Evolutionary conservation across 495 filamentous ascomycete species (phyloP).

Genomic region (Penicillium ucsense): DNA sequence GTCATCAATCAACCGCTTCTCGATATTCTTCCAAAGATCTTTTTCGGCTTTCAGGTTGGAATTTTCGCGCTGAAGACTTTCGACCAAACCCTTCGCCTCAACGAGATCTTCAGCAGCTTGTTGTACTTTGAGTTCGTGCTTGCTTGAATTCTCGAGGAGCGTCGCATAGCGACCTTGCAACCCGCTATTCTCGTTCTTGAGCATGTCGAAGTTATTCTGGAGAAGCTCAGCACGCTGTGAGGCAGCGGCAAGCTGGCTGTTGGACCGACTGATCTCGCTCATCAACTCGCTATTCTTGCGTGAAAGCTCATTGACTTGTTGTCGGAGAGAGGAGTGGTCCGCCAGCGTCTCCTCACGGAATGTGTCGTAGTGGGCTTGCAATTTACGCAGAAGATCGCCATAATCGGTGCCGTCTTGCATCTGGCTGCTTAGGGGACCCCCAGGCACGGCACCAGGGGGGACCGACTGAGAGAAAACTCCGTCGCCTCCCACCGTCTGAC

Average conservation of each 20-base stretch:
- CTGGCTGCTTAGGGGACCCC: conserved; percentile 30
- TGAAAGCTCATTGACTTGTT: conserved; percentile 76
- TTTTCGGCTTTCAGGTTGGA: conserved; percentile 92
- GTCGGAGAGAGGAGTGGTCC: conserved; percentile 69
- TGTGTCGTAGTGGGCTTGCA: conserved; percentile 82
- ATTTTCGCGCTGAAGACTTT: conserved; percentile 82
- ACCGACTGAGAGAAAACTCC: conserved; percentile 58
- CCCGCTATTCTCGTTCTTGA: conserved; percentile 75
- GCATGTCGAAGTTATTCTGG: conserved; percentile 73
- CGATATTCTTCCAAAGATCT: conserved; percentile 81
- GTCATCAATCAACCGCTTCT: conserved; percentile 76
- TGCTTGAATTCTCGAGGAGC: conserved; percentile 71
- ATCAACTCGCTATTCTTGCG: conserved; percentile 73
- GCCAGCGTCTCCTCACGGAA: conserved; percentile 76
- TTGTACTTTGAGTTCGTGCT: conserved; percentile 81
- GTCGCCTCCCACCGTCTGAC: conserved; percentile 50
- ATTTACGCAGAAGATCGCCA: conserved; percentile 62
- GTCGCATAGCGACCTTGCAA: conserved; percentile 68
- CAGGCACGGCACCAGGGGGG: conserved; percentile 33
- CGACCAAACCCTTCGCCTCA: conserved; percentile 67
- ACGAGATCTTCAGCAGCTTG: conserved; percentile 90
- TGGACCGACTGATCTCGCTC: conserved; percentile 64
- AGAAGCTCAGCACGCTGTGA: conserved; percentile 80
- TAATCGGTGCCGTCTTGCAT: conserved; percentile 48
- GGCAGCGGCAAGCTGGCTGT: conserved; percentile 70